These are phyloP conservation scores for Echeveria elegans DNA, from an alignment of 164 flowering plant species.

Conservation along the genomic window DNA sequence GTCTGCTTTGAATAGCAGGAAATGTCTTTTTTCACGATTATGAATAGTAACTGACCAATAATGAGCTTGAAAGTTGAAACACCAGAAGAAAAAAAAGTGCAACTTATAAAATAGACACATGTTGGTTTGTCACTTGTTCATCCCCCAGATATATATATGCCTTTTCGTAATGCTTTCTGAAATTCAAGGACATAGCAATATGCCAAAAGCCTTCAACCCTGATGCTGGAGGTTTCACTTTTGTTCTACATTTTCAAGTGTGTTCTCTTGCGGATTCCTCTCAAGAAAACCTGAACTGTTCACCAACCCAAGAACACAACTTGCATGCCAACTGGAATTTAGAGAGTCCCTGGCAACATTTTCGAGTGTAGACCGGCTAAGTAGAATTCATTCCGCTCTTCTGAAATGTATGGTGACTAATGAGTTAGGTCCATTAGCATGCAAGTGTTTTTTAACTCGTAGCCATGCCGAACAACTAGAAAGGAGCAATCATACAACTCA, in stretches of 20 bases:
- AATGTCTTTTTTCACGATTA: not conserved
- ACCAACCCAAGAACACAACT: not conserved
- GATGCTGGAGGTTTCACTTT: not conserved
- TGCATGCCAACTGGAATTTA: no score
- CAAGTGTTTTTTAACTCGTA: not conserved
- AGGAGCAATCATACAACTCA: slow-evolving; percentile 1
- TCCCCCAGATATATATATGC: no score
- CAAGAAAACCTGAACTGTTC: not conserved
- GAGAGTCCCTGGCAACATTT: not conserved
- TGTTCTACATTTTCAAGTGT: not conserved
- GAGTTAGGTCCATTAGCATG: not conserved
- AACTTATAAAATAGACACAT: not conserved
- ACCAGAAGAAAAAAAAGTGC: not conserved
- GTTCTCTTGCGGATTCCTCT: not conserved
- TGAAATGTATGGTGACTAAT: not conserved
- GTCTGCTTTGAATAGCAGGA: no score
- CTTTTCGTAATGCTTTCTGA: not conserved
- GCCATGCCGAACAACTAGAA: not conserved
- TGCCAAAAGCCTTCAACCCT: not conserved
- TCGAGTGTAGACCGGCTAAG: not conserved
- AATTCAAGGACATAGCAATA: not conserved
- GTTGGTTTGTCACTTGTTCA: not conserved
- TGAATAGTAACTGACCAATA: not conserved
- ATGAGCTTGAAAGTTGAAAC: slow-evolving; percentile 3
- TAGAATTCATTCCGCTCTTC: not conserved